phyloP scores from a whole-genome alignment of 2,329 filamentous ascomycete species.

The Cladorrhinum sp. region DNA sequence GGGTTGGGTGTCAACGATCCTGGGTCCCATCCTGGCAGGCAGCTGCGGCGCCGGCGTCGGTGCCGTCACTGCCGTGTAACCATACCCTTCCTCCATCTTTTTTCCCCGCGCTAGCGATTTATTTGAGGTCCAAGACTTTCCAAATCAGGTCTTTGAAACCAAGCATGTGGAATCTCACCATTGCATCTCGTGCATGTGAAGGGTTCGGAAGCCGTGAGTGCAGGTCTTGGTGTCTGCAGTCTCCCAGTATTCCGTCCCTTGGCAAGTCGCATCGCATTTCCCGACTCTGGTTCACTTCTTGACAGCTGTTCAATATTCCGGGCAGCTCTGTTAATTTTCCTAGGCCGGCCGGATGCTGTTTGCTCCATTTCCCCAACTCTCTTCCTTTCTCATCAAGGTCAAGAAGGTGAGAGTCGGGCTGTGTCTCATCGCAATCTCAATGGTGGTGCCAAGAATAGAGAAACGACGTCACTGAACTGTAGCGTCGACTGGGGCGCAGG shows the following conservation, averaged over 20 bases:
- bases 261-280: not conserved
- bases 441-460: not conserved
- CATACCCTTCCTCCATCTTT: not conserved
- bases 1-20: slow-evolving; percentile 7
- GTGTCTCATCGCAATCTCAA: not conserved
- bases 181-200: not conserved
- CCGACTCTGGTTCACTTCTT: not conserved
- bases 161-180: not conserved
- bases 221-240: not conserved
- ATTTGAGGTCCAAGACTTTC: not conserved
- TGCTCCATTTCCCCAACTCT: not conserved
- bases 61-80: not conserved
- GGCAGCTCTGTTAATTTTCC: not conserved
- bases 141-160: not conserved
- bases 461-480: not conserved
- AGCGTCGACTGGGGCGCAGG: not conserved
- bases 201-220: not conserved
- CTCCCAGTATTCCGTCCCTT: not conserved
- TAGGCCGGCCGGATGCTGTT: too few species aligned
- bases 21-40: too few species aligned
- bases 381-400: not conserved
- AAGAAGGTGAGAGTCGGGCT: not conserved
- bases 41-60: too few species aligned
- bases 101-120: not conserved
- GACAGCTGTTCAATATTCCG: not conserved